These are phyloP conservation scores for Olyra latifolia DNA, from an alignment of 176 grass and related monocot species.

Conservation along the genomic window DNA sequence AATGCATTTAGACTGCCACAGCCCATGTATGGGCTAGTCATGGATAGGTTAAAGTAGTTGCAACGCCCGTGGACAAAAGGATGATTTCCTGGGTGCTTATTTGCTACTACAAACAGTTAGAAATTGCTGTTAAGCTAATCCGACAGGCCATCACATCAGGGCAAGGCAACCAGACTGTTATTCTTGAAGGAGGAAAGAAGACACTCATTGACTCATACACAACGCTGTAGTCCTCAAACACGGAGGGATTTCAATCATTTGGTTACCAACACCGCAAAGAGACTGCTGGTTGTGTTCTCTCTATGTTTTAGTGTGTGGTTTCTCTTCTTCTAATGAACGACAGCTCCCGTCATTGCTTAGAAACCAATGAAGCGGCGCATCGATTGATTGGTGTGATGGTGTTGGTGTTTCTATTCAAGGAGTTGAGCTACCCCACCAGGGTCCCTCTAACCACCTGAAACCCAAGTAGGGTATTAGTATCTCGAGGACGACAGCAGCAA, in stretches of 20 bases:
- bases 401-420: slow-evolving; percentile 5
- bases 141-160: not conserved
- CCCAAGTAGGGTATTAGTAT: not conserved
- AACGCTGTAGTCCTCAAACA: not conserved
- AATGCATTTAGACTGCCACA: not conserved
- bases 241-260: not conserved
- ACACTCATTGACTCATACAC: too few species aligned
- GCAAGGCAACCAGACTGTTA: not conserved
- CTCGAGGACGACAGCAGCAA: not conserved
- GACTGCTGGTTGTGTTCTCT: too few species aligned
- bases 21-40: not conserved
- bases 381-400: not conserved
- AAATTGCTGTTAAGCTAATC: slow-evolving; percentile 16
- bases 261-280: not conserved
- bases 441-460: slow-evolving; percentile 40
- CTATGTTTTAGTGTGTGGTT: too few species aligned
- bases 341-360: too few species aligned
- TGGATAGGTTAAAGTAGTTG: slow-evolving; percentile 31
- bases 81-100: not conserved
- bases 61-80: not conserved
- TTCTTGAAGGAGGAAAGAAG: not conserved
- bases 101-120: not conserved
- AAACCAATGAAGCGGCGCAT: not conserved
- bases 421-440: slow-evolving; percentile 36
- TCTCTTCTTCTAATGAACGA: too few species aligned